Evolutionary conservation across 2,329 filamentous ascomycete species (phyloP).

Genomic region (Colletotrichum sp.): DNA sequence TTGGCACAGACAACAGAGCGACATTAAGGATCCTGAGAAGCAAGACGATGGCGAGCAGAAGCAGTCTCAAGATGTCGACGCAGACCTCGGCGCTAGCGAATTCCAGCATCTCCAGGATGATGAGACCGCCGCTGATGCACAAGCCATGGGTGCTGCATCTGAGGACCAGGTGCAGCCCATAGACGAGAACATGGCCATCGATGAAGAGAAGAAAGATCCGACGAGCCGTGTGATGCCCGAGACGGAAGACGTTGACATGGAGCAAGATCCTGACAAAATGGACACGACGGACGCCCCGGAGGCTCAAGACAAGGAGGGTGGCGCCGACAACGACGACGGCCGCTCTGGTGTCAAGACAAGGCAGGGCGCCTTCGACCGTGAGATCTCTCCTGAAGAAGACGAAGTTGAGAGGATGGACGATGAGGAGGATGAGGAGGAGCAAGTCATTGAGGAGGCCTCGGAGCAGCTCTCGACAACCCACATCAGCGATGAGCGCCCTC

Average conservation of each 20-base stretch:
- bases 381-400: slow-evolving; percentile 46
- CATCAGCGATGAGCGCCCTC: slow-evolving; percentile 52
- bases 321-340: slow-evolving; percentile 52
- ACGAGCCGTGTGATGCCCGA: slow-evolving; percentile 58
- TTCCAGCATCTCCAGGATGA: slow-evolving; percentile 94
- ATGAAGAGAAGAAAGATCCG: slow-evolving; percentile 69
- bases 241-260: slow-evolving; percentile 48
- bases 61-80: slow-evolving; percentile 55
- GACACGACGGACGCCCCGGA: slow-evolving; percentile 38
- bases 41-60: slow-evolving; percentile 59
- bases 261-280: slow-evolving; percentile 53
- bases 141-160: slow-evolving; percentile 87
- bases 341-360: slow-evolving; percentile 65
- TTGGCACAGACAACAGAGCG: slow-evolving; percentile 88
- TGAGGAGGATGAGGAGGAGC: slow-evolving; percentile 53
- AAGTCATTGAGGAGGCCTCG: slow-evolving; percentile 56
- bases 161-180: slow-evolving; percentile 87
- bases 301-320: slow-evolving; percentile 29
- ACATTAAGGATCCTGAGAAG: slow-evolving; percentile 72
- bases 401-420: slow-evolving; percentile 32
- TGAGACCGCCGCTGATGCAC: slow-evolving; percentile 80
- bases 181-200: slow-evolving; percentile 88
- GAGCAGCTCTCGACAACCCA: slow-evolving; percentile 77
- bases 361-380: slow-evolving; percentile 63
- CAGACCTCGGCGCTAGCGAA: slow-evolving; percentile 80